These are phyloP conservation scores for Plasmodium inui DNA, from an alignment of 169 alveolate genomes.

Conservation along the genomic window DNA sequence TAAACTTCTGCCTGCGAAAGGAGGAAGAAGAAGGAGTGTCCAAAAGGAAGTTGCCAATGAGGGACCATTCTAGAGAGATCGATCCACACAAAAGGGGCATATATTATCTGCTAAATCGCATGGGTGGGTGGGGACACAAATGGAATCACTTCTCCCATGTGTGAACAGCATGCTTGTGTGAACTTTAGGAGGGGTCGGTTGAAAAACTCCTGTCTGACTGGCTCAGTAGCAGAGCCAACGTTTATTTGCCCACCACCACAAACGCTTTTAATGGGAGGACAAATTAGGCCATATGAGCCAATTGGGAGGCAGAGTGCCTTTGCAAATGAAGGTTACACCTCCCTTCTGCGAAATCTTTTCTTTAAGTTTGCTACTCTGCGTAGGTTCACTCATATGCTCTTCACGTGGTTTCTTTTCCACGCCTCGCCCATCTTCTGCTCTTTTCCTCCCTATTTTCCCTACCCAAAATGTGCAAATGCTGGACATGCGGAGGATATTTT, in stretches of 20 bases:
- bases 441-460: neutral
- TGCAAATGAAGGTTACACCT: neutral
- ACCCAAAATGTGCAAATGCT: constrained; percentile 47
- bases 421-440: neutral
- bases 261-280: neutral
- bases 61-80: neutral
- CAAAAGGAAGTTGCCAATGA: neutral
- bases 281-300: no score
- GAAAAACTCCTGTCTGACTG: neutral
- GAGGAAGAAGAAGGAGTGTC: neutral
- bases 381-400: neutral
- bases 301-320: neutral
- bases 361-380: neutral
- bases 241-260: neutral
- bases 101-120: neutral
- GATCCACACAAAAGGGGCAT: neutral
- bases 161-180: neutral
- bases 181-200: neutral
- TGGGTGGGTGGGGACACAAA: neutral
- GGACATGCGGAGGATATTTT: constrained; percentile 46
- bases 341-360: neutral
- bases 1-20: neutral
- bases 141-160: neutral
- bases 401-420: neutral
- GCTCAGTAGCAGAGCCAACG: neutral